Base-by-base conservation (phyloP, 148 eudicot species). In the Heliosperma pusillum region DNA sequence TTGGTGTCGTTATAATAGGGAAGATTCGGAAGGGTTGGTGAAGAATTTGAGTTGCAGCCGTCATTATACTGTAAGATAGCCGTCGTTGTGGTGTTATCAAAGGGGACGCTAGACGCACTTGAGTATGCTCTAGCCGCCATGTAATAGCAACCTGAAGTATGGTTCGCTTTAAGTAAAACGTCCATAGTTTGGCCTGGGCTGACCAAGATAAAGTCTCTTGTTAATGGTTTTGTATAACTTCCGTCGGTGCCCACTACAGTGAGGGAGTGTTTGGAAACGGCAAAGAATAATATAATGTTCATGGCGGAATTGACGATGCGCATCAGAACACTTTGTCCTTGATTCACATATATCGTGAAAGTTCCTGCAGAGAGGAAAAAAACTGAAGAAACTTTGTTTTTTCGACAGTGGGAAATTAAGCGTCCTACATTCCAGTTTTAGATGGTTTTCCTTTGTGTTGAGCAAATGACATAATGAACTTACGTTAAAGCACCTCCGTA, bases 101-200 rank as follows among this genome's bases (percentile, higher is more conserved):
- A 79, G 16, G 9, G 17, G 25, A 79, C 33, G 7, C 6, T 20
- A 10, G 6, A 36, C 4, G 69, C 80, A 57, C 63, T 83, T 16
- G 77, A 69, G 61, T 72, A 80, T 10, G 82, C 82, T 64, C 71
- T 57, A 45, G 82, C 85, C 16, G 85, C 85, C 71, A 83, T 55
- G 68, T 83, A 83, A 74, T 83, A 79, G 70, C 62, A 58, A 25
- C 80, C 76, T 10, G 78, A 70, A 7, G 15, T 8, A n/a, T 56
- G 85, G 68, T 79, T 56, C 19, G 85, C 82, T 3, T 68, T 12
- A 27, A 83, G 71, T 12, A 83, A 21, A 44, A 26, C 78, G 29
- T 83, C 85, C 78, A 83, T 76, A 72, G 82, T 79, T 76, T 83
- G 68, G 62, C 85, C 85, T 0, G 85, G 85, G 57, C 75, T 60